Conservation (phyloP, 208 protist genomes). For the Crithidia mellificae region DNA sequence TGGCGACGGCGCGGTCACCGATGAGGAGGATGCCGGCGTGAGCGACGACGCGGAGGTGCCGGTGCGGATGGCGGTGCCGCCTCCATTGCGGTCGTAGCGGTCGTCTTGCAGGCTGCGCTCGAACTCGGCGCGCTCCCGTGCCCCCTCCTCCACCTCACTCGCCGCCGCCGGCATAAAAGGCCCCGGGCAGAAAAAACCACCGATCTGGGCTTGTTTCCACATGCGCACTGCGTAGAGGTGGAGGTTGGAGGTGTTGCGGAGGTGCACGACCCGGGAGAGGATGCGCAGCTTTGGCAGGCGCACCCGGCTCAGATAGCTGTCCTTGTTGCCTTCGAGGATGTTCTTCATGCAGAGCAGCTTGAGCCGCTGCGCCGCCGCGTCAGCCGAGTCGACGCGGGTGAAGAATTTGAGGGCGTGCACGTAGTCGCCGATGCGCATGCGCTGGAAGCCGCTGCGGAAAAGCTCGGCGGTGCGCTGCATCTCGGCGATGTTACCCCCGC, state of each 20-base stretch:
- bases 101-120: background rate
- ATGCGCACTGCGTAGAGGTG: conserved; percentile 7
- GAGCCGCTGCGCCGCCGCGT: conserved; percentile 35
- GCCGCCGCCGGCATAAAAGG: background rate
- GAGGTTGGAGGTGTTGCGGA: conserved; percentile 1
- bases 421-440: conserved; percentile 52
- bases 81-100: background rate
- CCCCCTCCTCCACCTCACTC: background rate
- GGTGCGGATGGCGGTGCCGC: background rate
- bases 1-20: background rate
- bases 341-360: conserved; percentile 38
- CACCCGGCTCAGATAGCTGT: background rate
- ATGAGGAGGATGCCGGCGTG: background rate
- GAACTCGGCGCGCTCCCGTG: background rate
- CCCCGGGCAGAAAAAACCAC: conserved; percentile 12
- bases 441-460: conserved; percentile 61
- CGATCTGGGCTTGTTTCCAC: conserved; percentile 5
- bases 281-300: conserved; percentile 10
- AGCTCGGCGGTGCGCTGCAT: conserved; percentile 28
- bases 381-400: conserved; percentile 19
- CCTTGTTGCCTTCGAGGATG: conserved; percentile 28
- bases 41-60: background rate
- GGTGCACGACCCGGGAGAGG: conserved; percentile 8
- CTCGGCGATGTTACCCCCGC: background rate
- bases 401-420: conserved; percentile 40